Evolutionary conservation across 176 grass and related monocot species (phyloP), one percentile per base, ranked within the genome.

Genomic region (Bolboschoenus planiculmis): DNA sequence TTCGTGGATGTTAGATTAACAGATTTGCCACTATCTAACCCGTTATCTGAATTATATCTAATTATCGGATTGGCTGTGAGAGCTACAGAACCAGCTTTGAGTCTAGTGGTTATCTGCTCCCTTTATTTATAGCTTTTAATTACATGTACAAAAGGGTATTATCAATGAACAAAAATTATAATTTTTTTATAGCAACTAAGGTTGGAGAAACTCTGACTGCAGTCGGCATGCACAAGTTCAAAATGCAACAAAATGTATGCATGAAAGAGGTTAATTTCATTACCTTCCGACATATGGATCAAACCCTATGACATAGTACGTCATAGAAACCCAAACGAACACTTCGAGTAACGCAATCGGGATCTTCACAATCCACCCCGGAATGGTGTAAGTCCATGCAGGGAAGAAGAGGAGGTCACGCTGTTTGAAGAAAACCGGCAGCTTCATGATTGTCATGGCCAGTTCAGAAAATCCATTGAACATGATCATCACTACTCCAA

Each of bases 391-490:
- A 18, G 92, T 20, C 95, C 95, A 97, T 83, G 95, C 92, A 16
- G 95, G 95, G 86, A 79, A 97, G 84, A 97, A 97, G 11, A 89
- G 92, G 9, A 94, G 88, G 58, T 97, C 88, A 58, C 95, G 92
- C 43, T 97, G 95, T 55, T 94, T 97, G 79, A 91, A 97, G 81
- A 97, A 97, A 55, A 97, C 95, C 39, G 95, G 95, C 53, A 98
- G 72, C 73, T 91, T 98, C 9, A 84, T 46, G 64, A 95, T 79
- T 2, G 85, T 85, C 81, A 98, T 85, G 3, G 89, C 88, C 24
- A 92, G 31, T 51, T 98, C 95, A 37, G 90, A 62, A 54, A 94
- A 90, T 1, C 92, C 95, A 83, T 94, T 97, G 31, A 94, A 94
- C 95, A 97, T 85, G 53, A 97, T 88, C 84, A 89, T 79, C 61